phyloP scores from a whole-genome alignment of 2,329 filamentous ascomycete genomes.

The Lithohypha guttulata region DNA sequence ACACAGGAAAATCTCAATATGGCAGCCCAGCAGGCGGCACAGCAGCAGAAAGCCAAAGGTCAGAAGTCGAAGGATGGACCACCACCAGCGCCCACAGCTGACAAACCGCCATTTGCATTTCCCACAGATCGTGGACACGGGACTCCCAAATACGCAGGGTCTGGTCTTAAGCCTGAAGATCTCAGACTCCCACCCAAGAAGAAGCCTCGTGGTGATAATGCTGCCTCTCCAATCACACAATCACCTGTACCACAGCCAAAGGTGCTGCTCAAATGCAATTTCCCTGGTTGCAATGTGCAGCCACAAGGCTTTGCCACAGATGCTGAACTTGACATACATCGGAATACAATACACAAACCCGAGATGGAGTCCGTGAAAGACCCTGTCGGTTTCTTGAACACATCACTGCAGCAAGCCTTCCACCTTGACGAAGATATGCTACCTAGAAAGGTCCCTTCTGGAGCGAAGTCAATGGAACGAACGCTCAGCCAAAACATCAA shows the following conservation, averaged over 20 bases:
- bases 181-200: conserved; percentile 44
- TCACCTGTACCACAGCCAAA: conserved; percentile 28
- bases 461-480: neutral
- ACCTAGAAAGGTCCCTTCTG: conserved; percentile 8
- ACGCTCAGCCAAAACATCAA: conserved; percentile 10
- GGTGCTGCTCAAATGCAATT: conserved; percentile 41
- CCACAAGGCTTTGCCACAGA: conserved; percentile 45
- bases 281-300: conserved; percentile 43
- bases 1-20: conserved; percentile 18
- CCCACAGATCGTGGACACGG: conserved; percentile 31
- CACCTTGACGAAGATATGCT: conserved; percentile 39
- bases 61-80: conserved; percentile 31
- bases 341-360: conserved; percentile 41
- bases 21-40: conserved; percentile 17
- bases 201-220: conserved; percentile 44
- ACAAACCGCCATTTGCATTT: conserved; percentile 47
- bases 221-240: conserved; percentile 21
- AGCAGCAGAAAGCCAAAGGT: conserved; percentile 23
- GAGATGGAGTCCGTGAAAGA: conserved; percentile 40
- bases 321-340: conserved; percentile 44
- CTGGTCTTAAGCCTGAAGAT: conserved; percentile 44
- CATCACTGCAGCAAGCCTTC: conserved; percentile 39
- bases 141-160: conserved; percentile 35
- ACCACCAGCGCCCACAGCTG: conserved; percentile 39
- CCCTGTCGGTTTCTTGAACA: conserved; percentile 45